Evolutionary conservation across 2,329 filamentous ascomycete species (phyloP), one percentile per base, ranked within the genome.

Genomic region (Lasiodiplodia citricola): DNA sequence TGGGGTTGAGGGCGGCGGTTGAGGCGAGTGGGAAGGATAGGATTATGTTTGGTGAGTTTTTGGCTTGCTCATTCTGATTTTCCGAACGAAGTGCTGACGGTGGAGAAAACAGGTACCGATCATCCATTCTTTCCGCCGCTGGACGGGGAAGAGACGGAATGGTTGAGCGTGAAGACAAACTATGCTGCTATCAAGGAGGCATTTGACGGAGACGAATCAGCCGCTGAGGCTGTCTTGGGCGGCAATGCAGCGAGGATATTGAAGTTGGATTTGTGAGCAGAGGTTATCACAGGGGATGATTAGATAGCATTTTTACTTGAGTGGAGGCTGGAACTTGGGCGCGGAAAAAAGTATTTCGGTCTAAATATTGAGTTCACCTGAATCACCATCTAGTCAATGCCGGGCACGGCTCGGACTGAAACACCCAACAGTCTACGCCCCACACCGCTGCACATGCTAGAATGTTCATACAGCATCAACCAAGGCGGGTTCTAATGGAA

Each of bases 71-170:
- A n/a, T n/a, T 14, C 68, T 56, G n/a, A 11, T 21, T 21, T 25
- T 31, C 25, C 25, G 52, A 18, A 31, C 18, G 14, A 18, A 18
- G 52, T 21, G 37, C 21, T 54, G 47, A 47, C 47, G 37, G 57
- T 44, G 28, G 11, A 10, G 70, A 7, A 70, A 8, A 66, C 72
- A 81, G 84, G 92, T 31, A 94, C 92, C 0, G 92, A 94, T 76
- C 91, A 94, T 77, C 92, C 92, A 0, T 94, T 95, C 81, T 95
- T 95, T 79, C 92, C 92, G n/a, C 92, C 92, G 0, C 79, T 94
- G 21, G 85, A 84, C 38, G 83, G 81, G 44, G 87, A 89, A 62
- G 88, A 88, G 69, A 86, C 56, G 47, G 86, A 90, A 73, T 93
- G 91, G 91, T 85, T 90, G 74, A 93, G 91, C 75, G 90, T 92